phyloP scores from a whole-genome alignment of 2,329 filamentous ascomycete genomes.

The Drechmeria coniospora region DNA sequence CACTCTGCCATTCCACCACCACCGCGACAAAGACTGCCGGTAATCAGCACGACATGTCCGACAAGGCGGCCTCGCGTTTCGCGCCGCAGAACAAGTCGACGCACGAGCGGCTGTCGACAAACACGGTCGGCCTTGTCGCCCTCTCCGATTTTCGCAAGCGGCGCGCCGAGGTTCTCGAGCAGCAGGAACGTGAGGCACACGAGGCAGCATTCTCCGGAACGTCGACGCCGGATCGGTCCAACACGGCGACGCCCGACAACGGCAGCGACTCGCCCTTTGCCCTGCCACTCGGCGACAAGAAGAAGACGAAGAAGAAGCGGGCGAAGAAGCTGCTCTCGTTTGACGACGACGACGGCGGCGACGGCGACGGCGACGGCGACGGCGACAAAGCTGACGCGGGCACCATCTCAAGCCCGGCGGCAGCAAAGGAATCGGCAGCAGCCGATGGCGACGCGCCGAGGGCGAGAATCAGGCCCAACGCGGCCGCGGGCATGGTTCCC shows the following conservation, averaged over 20 bases:
- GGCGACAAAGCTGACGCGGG: too few species aligned
- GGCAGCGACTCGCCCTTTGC: slow-evolving; percentile 17
- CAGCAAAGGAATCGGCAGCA: slow-evolving; percentile 8
- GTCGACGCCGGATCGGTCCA: slow-evolving; percentile 33
- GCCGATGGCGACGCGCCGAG: slow-evolving; percentile 6
- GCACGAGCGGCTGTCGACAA: slow-evolving; percentile 66
- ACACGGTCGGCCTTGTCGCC: slow-evolving; percentile 81
- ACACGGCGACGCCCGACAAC: slow-evolving; percentile 30
- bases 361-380: slow-evolving; percentile 30
- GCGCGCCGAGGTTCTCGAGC: slow-evolving; percentile 83
- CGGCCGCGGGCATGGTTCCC: slow-evolving; percentile 47
- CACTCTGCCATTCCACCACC: neutral
- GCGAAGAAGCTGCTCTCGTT: slow-evolving; percentile 44
- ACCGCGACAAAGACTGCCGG: neutral
- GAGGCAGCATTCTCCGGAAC: slow-evolving; percentile 36
- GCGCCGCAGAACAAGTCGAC: slow-evolving; percentile 61
- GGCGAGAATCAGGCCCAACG: slow-evolving; percentile 45
- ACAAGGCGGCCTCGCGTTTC: slow-evolving; percentile 42
- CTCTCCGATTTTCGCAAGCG: slow-evolving; percentile 93
- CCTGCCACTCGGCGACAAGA: slow-evolving; percentile 16
- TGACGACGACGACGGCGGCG: slow-evolving; percentile 51
- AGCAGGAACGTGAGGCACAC: slow-evolving; percentile 68
- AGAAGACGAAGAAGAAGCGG: slow-evolving; percentile 30
- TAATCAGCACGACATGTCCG: slow-evolving; percentile 25
- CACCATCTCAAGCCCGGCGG: slow-evolving; percentile 1